A percentile compares a stretch with the other conserved stretches of the same genome.
These are phyloP conservation scores for Infundibulicybe gibba DNA, from an alignment of 768 basidiomycete genomes.

Conservation along the genomic window DNA sequence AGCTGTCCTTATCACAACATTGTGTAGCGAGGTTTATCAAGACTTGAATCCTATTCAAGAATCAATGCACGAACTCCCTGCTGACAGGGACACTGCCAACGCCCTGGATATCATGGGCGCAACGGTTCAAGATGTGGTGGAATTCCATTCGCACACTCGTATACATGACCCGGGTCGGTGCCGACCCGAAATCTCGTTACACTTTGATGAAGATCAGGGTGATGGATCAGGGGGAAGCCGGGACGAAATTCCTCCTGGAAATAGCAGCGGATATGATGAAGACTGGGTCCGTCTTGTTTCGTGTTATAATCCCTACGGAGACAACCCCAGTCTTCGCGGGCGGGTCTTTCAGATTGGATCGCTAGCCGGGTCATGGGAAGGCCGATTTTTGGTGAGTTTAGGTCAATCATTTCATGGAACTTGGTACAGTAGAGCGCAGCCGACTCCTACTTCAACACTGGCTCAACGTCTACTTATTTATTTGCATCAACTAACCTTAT, in stretches of 20 bases:
- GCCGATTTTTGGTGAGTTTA: conserved; percentile 38
- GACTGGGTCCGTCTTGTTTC: conserved; percentile 47
- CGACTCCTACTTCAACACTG: no score
- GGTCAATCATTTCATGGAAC: no score
- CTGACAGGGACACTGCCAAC: conserved; percentile 29
- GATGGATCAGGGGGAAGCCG: no score
- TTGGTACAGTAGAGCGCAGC: no score
- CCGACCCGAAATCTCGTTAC: conserved; percentile 5
- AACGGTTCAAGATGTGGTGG: conserved; percentile 34
- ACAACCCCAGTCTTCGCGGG: conserved; percentile 32
- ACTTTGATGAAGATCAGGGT: conserved; percentile 3
- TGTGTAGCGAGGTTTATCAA: conserved; percentile 33
- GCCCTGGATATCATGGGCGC: conserved; percentile 22
- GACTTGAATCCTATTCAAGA: conserved; percentile 20
- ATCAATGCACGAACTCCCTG: conserved; percentile 21
- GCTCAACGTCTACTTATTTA: neutral
- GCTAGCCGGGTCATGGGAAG: conserved; percentile 42
- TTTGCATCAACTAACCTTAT: conserved; percentile 3
- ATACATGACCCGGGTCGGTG: conserved; percentile 21
- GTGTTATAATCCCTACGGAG: conserved; percentile 34
- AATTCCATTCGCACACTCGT: conserved; percentile 34
- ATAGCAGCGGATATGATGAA: conserved; percentile 32
- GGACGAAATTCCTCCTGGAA: neutral
- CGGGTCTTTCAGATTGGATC: conserved; percentile 39
- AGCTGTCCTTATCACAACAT: conserved; percentile 31